Evolutionary conservation across 192 early-diverging fungal species (phyloP), one percentile per base, ranked within the genome.

Genomic region (Coemansia sp.): DNA sequence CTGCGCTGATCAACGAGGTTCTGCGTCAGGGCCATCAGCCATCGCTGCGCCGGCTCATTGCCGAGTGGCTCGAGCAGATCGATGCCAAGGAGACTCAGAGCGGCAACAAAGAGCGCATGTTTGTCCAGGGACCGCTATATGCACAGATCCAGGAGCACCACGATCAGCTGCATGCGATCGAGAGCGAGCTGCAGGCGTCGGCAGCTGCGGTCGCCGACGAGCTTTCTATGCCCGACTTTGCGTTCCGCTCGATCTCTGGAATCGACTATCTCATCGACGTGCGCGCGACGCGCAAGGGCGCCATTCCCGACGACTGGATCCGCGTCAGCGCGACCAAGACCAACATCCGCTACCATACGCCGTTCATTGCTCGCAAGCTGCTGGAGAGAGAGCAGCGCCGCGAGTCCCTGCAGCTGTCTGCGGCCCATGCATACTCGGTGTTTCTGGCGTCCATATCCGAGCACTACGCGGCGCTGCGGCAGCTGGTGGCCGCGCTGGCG

Each of bases 241-340:
- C 83, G 61, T 95, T 81, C 67, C 72, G 78, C 18, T 71, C 79
- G 10, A 87, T 93, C 2, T 83, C 89, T 0, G 87, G 85, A 1
- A 84, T 89, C 8, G 90, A 92, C 80, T 92, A 90, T 59, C 69
- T 93, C 46, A 68, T 94, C 11, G 92, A 94, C 68, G 67, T 93
- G 39, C 85, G 83, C 18, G 83, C 81, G 56, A 62, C 76, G 8
- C 66, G 77, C 16, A 74, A 76, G 16, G 85, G 39, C 8, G 39
- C 3, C 30, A 32, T 90, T 0, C 91, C 93, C 0, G 71, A 69
- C 18, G 65, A 84, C 47, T 95, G 93, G 93, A 63, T 89, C 60
- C 88, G 87, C 50, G 81, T 92, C 18, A 75, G 68, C 34, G 47
- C 60, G 24, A 81, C 78, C 11, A 81, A 75, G 58, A 70, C 68